Evolutionary conservation across 129 eudicot genomes (phyloP), one percentile per base, ranked within the genome.

Genomic region (Centrapalus pauciflorus): DNA sequence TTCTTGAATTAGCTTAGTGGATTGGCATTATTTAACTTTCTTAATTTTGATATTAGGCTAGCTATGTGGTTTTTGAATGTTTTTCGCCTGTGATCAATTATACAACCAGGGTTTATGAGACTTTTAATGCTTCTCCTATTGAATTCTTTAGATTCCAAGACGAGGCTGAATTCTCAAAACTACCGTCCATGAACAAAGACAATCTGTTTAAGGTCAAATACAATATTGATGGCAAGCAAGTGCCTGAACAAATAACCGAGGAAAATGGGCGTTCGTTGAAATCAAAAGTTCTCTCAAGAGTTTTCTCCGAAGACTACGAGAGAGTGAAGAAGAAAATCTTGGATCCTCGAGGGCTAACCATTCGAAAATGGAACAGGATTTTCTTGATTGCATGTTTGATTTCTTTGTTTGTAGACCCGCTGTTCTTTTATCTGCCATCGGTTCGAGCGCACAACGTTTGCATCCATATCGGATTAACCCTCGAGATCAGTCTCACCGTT

Each of bases 251-350:
- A 26, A 78, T 77, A 37, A 14, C 66, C 19, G 66, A 70, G 29
- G 70, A 49, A 25, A 67, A 46, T 45, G 25, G 46, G 8, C 69
- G 73, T 61, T 88, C 95, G 5, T 48, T 92, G 61, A 92, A 80
- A 70, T 82, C 93, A 8, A 86, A 82, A 71, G 99, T 94, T 5
- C 82, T 94, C n/a, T 94, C 97, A 20, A 77, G 99, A 64, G 96
- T 94, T 25, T 94, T 94, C 73, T 94, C 99, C 0, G 99, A 94
- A 71, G 99, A 94, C 64, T 94, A 89, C 23, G 99, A 86, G 66
- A 76, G 92, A 65, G 95, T 79, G 56, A 81, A 84, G 82, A 84
- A 29, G 65, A 89, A 84, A 77, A 86, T 94, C 28, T 72, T 82
- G 67, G 99, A 94, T 84, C 99, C 99, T 80, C 76, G 99, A 30